These are phyloP conservation scores for Pseudocercospora eumusae DNA, from an alignment of 2,329 filamentous ascomycete species.

Conservation along the genomic window DNA sequence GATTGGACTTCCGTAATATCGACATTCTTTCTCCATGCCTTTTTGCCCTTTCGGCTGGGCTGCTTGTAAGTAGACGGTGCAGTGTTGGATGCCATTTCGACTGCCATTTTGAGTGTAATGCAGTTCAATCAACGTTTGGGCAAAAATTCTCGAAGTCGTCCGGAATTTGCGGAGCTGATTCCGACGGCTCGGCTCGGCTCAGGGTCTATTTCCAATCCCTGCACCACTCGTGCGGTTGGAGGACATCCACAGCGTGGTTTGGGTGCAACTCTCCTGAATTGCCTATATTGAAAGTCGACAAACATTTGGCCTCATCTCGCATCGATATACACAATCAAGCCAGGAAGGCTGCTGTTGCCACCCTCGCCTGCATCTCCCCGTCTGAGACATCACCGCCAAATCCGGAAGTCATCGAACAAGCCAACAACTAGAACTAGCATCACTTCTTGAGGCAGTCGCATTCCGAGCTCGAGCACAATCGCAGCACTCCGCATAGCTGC, in stretches of 20 bases:
- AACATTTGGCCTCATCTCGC: neutral
- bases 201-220: conserved; percentile 6
- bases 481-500: conserved; percentile 7
- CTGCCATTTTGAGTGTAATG: neutral
- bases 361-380: neutral
- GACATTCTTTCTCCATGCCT: conserved; percentile 98
- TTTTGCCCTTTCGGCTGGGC: conserved; percentile 94
- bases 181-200: conserved; percentile 1
- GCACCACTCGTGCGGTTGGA: neutral
- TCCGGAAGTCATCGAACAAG: neutral
- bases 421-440: conserved; percentile 1
- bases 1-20: conserved; percentile 83
- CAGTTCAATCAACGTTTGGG: neutral
- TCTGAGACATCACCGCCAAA: neutral
- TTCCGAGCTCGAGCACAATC: neutral
- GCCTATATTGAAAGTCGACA: neutral
- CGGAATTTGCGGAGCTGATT: conserved; percentile 1
- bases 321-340: neutral
- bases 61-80: conserved; percentile 83
- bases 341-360: neutral
- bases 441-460: neutral
- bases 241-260: neutral
- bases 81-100: conserved; percentile 35
- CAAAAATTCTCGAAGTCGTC: neutral
- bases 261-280: neutral